Percentiles rank a stretch among this genome's conserved stretches.
Conservation (phyloP, 140 eudicot species). For the Anethum foeniculum region DNA sequence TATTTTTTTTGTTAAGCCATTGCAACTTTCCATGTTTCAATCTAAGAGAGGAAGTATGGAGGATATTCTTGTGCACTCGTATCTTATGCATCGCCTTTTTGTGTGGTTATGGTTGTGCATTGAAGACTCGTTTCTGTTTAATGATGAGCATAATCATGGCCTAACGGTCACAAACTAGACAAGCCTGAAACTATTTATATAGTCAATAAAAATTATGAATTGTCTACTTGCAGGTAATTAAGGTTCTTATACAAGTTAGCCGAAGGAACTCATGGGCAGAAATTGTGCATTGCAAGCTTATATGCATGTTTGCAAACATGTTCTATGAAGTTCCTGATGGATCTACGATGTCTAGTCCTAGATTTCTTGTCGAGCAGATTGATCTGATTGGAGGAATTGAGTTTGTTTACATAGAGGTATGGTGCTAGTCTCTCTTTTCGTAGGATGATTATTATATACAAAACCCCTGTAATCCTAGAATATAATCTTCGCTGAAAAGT, state of each 20-base stretch:
- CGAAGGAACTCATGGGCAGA: constrained; percentile 96
- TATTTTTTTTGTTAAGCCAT: not conserved
- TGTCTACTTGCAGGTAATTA: constrained; percentile 53
- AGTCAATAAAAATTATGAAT: not conserved
- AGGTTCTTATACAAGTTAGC: constrained; percentile 67
- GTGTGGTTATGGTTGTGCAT: not conserved
- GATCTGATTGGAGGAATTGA: constrained; percentile 94
- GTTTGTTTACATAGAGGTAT: constrained; percentile 81
- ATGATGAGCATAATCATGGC: not conserved
- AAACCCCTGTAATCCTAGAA: not conserved
- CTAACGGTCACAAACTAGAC: not conserved
- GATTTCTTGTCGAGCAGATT: constrained; percentile 62
- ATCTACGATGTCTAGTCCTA: constrained; percentile 41
- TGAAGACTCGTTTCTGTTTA: not conserved
- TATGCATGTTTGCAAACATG: constrained; percentile 89
- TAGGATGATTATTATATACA: not conserved
- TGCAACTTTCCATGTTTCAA: not conserved
- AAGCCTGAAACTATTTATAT: not conserved
- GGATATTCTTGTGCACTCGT: not conserved
- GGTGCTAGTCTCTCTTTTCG: not conserved
- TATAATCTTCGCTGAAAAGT: not conserved
- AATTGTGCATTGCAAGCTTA: constrained; percentile 77
- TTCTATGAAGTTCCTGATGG: constrained; percentile 67
- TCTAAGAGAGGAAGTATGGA: not conserved
- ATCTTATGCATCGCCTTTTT: not conserved